These are phyloP conservation scores for Ajuga chamaepitys DNA, from an alignment of 257 asterid genomes.

Conservation along the genomic window DNA sequence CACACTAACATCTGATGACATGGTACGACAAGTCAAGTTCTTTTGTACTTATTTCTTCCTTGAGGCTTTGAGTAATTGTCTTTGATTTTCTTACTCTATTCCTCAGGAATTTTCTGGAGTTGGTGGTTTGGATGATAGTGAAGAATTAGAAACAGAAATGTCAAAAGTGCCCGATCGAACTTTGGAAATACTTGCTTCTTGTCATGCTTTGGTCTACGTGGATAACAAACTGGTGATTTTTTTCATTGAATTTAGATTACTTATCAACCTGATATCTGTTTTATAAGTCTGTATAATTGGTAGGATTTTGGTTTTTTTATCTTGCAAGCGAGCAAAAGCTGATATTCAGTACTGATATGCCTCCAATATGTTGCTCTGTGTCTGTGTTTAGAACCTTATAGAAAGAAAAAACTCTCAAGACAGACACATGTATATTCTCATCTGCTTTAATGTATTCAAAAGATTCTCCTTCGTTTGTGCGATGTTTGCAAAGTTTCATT, in stretches of 20 bases:
- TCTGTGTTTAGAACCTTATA: background rate
- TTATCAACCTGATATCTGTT: background rate
- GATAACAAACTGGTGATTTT: conserved; percentile 84
- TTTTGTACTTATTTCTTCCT: conserved; percentile 11
- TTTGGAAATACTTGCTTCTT: conserved; percentile 88
- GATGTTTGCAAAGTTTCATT: background rate
- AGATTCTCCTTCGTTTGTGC: background rate
- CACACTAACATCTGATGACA: conserved; percentile 97
- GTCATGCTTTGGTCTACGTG: conserved; percentile 97
- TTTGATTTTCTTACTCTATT: conserved; percentile 9
- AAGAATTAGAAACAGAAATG: conserved; percentile 59
- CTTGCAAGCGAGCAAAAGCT: background rate
- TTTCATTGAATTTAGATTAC: background rate
- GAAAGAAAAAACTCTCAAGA: background rate
- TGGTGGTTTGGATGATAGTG: conserved; percentile 82
- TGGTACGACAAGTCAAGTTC: conserved; percentile 46
- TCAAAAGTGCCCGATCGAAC: conserved; percentile 65
- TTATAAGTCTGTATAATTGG: background rate
- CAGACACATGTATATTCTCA: background rate
- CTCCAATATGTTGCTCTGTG: background rate
- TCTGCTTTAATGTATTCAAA: background rate
- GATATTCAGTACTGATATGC: background rate
- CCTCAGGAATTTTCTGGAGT: conserved; percentile 93
- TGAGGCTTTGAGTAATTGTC: conserved; percentile 2
- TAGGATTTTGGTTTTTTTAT: background rate